Conservation (phyloP, 495 filamentous ascomycete genomes). For the Bombardia bombarda region DNA sequence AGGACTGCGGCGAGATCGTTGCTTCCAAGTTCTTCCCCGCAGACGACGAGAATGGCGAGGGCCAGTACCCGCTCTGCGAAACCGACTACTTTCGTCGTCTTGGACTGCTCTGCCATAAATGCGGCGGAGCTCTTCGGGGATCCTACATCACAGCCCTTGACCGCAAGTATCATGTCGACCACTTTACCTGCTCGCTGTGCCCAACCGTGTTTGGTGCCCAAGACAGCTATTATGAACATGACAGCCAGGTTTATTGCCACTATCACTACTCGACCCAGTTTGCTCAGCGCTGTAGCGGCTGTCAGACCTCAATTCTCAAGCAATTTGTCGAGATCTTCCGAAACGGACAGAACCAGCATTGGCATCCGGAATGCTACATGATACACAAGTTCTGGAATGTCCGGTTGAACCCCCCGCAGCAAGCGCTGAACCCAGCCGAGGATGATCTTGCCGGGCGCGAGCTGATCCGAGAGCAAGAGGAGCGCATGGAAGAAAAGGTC, state of each 20-base stretch:
- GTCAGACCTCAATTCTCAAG: slow-evolving; percentile 95
- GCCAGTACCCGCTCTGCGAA: slow-evolving; percentile 94
- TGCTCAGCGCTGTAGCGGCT: slow-evolving; percentile 92
- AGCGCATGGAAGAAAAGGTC: slow-evolving; percentile 94
- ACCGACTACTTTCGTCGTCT: slow-evolving; percentile 95
- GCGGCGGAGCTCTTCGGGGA: slow-evolving; percentile 86
- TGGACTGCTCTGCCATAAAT: slow-evolving; percentile 83
- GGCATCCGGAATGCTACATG: slow-evolving; percentile 99
- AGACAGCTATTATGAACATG: slow-evolving; percentile 98
- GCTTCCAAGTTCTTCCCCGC: slow-evolving; percentile 98
- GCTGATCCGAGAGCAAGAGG: slow-evolving; percentile 73
- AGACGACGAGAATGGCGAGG: slow-evolving; percentile 74
- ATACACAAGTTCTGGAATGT: slow-evolving; percentile 99
- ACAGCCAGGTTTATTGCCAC: slow-evolving; percentile 93
- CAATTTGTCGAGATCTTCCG: slow-evolving; percentile 99
- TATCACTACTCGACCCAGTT: slow-evolving; percentile 99
- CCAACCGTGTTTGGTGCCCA: slow-evolving; percentile 95
- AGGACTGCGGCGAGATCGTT: slow-evolving; percentile 96
- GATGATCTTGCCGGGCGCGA: slow-evolving; percentile 70
- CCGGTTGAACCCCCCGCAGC: slow-evolving; percentile 50
- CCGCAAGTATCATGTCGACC: slow-evolving; percentile 97
- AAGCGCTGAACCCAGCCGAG: slow-evolving; percentile 43
- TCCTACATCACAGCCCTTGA: slow-evolving; percentile 98
- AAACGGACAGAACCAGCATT: slow-evolving; percentile 96
- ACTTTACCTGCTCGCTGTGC: slow-evolving; percentile 97